phyloP scores from a whole-genome alignment of 2,329 filamentous ascomycete species.

The Ophiostoma sp. region DNA sequence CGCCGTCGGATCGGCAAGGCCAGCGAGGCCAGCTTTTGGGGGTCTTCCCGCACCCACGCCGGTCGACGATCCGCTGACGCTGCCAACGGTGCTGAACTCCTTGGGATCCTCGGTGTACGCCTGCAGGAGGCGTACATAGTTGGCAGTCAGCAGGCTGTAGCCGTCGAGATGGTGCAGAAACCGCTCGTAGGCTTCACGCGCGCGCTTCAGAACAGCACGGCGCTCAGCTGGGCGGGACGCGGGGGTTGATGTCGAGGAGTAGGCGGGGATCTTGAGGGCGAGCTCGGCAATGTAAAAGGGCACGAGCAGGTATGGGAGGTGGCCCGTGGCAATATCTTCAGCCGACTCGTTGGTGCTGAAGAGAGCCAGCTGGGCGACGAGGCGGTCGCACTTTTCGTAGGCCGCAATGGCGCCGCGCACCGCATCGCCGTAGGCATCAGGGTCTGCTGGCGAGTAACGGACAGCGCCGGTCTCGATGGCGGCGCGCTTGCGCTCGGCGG shows the following conservation, averaged over 20 bases:
- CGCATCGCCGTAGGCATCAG: conserved; percentile 63
- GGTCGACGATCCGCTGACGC: conserved; percentile 31
- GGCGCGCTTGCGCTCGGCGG: conserved; percentile 47
- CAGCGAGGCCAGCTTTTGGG: conserved; percentile 25
- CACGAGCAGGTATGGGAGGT: conserved; percentile 78
- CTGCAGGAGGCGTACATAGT: conserved; percentile 65
- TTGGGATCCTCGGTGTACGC: conserved; percentile 65
- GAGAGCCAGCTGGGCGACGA: conserved; percentile 65
- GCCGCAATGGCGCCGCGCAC: conserved; percentile 61
- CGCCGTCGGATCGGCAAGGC: conserved; percentile 50
- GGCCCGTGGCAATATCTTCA: conserved; percentile 79
- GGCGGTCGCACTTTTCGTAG: conserved; percentile 66
- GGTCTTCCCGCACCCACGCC: neutral
- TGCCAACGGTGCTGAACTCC: conserved; percentile 65
- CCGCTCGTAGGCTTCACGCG: conserved; percentile 66
- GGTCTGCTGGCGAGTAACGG: conserved; percentile 32
- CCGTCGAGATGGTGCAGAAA: conserved; percentile 72
- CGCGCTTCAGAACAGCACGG: conserved; percentile 54
- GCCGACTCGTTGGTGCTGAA: conserved; percentile 87
- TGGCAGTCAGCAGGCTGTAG: conserved; percentile 64
- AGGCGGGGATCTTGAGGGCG: conserved; percentile 57
- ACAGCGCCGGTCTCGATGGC: conserved; percentile 46
- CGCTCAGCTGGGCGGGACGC: conserved; percentile 43
- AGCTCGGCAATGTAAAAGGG: conserved; percentile 77
- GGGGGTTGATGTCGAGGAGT: conserved; percentile 26